These are phyloP conservation scores for Colletotrichum chlorophyti DNA, from an alignment of 2,329 filamentous ascomycete species.

Conservation along the genomic window DNA sequence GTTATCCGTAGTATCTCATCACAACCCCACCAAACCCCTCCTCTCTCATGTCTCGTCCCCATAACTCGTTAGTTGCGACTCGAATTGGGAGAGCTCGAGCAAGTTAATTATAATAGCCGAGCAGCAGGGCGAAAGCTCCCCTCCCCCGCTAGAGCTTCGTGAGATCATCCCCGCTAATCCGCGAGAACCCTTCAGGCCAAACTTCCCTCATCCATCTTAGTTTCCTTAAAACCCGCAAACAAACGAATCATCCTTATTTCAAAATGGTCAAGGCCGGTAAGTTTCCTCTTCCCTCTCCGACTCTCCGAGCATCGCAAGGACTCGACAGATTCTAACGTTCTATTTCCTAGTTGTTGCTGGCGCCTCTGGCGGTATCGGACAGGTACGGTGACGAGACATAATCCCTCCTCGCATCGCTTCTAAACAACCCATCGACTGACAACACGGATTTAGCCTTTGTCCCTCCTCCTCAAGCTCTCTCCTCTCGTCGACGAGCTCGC, in stretches of 20 bases:
- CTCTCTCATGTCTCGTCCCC: too few relatives aligned
- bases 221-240: slow-evolving; percentile 15
- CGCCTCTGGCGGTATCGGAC: slow-evolving; percentile 97
- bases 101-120: too few relatives aligned
- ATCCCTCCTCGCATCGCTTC: slow-evolving; percentile 20
- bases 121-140: slow-evolving; percentile 13
- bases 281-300: slow-evolving; percentile 33
- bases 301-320: not conserved
- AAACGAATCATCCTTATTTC: slow-evolving; percentile 35
- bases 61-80: too few relatives aligned
- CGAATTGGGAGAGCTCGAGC: too few relatives aligned
- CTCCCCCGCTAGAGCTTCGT: slow-evolving; percentile 11
- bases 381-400: slow-evolving; percentile 64
- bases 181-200: slow-evolving; percentile 11
- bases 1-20: too few relatives aligned
- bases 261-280: slow-evolving; percentile 69
- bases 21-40: too few relatives aligned
- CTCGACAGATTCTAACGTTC: slow-evolving; percentile 5
- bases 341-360: slow-evolving; percentile 78
- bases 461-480: slow-evolving; percentile 91
- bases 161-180: slow-evolving; percentile 29
- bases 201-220: not conserved
- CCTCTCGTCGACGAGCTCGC: slow-evolving; percentile 90
- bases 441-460: slow-evolving; percentile 93
- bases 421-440: slow-evolving; percentile 31